phyloP scores from a whole-genome alignment of 2,329 filamentous ascomycete species.

The Fusarium mexicanum region DNA sequence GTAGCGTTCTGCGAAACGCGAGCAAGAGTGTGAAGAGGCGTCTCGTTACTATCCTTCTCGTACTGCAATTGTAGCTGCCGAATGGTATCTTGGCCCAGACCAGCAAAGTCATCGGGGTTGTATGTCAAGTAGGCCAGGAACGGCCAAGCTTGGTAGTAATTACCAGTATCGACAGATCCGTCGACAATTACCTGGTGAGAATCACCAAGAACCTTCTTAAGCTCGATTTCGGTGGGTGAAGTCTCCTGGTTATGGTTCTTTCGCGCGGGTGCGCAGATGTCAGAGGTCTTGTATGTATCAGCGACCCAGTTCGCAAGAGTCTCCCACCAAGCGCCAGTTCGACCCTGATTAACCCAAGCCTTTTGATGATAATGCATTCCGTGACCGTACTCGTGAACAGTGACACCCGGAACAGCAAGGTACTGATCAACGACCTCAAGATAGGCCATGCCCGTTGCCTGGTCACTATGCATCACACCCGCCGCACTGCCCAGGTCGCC shows the following conservation, averaged over 20 bases:
- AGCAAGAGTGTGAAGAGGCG: conserved; percentile 57
- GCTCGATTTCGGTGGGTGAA: conserved; percentile 52
- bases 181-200: conserved; percentile 61
- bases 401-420: conserved; percentile 52
- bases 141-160: conserved; percentile 64
- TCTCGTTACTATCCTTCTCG: conserved; percentile 57
- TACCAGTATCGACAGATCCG: conserved; percentile 52
- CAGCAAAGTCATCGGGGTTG: conserved; percentile 57
- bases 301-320: conserved; percentile 61
- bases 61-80: conserved; percentile 57
- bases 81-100: conserved; percentile 53
- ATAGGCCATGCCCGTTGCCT: conserved; percentile 51
- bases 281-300: conserved; percentile 58
- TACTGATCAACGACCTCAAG: conserved; percentile 55
- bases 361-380: conserved; percentile 57
- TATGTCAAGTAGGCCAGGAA: conserved; percentile 59
- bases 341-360: conserved; percentile 56
- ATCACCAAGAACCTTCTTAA: conserved; percentile 57
- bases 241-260: conserved; percentile 47
- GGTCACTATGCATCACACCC: conserved; percentile 55
- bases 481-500: conserved; percentile 50
- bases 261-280: conserved; percentile 54
- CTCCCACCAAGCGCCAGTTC: conserved; percentile 63
- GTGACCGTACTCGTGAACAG: conserved; percentile 61
- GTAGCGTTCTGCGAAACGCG: conserved; percentile 48